A percentile compares a stretch with the other conserved stretches of the same genome.
These are phyloP conservation scores for Erysiphe pisi DNA, from an alignment of 2,329 filamentous ascomycete genomes.

Conservation along the genomic window DNA sequence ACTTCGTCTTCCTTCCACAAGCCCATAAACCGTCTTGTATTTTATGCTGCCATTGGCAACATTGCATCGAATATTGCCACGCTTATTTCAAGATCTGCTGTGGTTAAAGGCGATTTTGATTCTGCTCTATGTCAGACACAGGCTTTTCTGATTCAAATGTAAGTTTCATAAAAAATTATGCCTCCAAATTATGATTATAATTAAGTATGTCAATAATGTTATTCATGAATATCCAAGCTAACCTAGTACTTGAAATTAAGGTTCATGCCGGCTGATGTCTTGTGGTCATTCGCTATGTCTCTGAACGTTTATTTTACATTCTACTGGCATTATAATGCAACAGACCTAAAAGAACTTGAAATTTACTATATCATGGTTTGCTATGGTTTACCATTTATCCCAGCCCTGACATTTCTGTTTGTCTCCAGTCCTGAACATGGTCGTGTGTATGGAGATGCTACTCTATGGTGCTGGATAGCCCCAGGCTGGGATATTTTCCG, in stretches of 20 bases:
- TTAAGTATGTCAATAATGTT: too few species aligned
- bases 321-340: constrained; percentile 59
- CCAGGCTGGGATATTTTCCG: constrained; percentile 58
- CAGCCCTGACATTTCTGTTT: constrained; percentile 58
- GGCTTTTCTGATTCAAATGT: constrained; percentile 74
- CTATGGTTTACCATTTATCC: constrained; percentile 62
- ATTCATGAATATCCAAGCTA: too few species aligned
- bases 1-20: constrained; percentile 20
- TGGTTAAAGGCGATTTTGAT: constrained; percentile 22
- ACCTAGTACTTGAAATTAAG: constrained; percentile 38
- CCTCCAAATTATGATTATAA: too few species aligned
- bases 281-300: constrained; percentile 74
- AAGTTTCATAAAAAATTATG: constrained; percentile 35
- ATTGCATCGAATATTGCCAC: constrained; percentile 29
- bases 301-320: constrained; percentile 75
- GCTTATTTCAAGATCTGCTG: constrained; percentile 29
- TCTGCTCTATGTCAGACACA: constrained; percentile 53
- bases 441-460: constrained; percentile 62
- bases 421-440: constrained; percentile 45
- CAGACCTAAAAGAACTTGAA: constrained; percentile 55
- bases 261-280: constrained; percentile 66
- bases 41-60: constrained; percentile 28
- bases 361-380: constrained; percentile 57
- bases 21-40: constrained; percentile 28
- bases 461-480: constrained; percentile 71